Base-by-base conservation (phyloP, 2,329 filamentous ascomycete species). In the Albifimbria verrucaria region DNA sequence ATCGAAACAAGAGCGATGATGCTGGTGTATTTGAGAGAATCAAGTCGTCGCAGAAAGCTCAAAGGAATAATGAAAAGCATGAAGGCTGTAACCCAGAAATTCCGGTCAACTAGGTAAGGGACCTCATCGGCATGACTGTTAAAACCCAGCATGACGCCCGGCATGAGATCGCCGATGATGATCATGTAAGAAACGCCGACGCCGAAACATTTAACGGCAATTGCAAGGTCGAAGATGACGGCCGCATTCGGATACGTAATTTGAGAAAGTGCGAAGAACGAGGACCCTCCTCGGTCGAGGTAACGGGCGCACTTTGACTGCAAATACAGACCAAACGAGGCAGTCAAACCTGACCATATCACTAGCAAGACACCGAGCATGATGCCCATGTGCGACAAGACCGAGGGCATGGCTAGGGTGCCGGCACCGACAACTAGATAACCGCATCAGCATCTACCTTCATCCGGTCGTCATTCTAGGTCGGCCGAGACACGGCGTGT, bases 91-190 rank as follows among this genome's bases (percentile, higher is more conserved):
- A 99, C 89, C 94, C 94, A 99, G 69, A 99, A 99, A 68, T 94
- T 88, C 49, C 94, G 84, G 67, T 97, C 92, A 43, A 93, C 80
- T 57, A 97, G 74, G 65, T 93, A 97, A 2, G 85, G 81, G 44
- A 88, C 65, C 24, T 64, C 75, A 2, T 82, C 78, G 18, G 79
- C 82, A 20, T 82, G 81, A 47, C 82, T 79, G 56, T 85, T 83
- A 70, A 99, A 93, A 4, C 92, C 94, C 55, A 85, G 76, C 22
- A 94, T 86, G 10, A 99, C 94, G 39, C 92, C 93, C 1, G 94
- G 94, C 94, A 99, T 99, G 57, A 99, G 77, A 69, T 99, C 94
- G 49, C 94, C 94, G 62, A 99, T 97, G 65, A 99, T 97, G 66
- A 99, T 99, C 63, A 99, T 83, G 73, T 99, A 99, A 63, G 92